These are phyloP conservation scores for Massariosphaeria phaeospora DNA, from an alignment of 495 filamentous ascomycete species.

Conservation along the genomic window DNA sequence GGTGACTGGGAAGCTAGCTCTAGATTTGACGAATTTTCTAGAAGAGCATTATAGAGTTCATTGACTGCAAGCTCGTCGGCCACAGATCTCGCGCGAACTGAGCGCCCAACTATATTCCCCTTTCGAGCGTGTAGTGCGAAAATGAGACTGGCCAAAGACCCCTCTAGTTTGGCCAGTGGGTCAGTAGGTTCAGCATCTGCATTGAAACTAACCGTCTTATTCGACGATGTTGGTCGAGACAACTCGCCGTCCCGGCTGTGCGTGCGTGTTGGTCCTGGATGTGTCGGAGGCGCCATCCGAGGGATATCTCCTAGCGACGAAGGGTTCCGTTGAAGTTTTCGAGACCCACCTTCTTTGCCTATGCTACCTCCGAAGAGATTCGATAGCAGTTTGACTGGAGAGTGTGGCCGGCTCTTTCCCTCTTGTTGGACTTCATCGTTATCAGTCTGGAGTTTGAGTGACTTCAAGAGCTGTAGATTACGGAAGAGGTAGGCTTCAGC, in stretches of 20 bases:
- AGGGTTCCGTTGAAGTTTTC: conserved; percentile 32
- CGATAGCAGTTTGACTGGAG: conserved; percentile 86
- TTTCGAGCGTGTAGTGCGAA: conserved; percentile 76
- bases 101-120: conserved; percentile 75
- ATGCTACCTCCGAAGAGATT: conserved; percentile 60
- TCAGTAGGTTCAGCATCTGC: conserved; percentile 42
- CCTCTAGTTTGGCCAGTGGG: conserved; percentile 66
- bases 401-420: conserved; percentile 62
- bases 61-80: conserved; percentile 78
- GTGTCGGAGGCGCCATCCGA: conserved; percentile 33
- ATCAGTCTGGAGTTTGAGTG: conserved; percentile 53
- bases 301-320: conserved; percentile 37
- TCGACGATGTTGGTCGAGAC: conserved; percentile 31
- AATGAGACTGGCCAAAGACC: conserved; percentile 80
- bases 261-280: conserved; percentile 22
- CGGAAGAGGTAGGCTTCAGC: conserved; percentile 59
- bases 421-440: conserved; percentile 54
- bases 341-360: conserved; percentile 32
- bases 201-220: conserved; percentile 28
- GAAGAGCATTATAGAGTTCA: conserved; percentile 81
- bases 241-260: conserved; percentile 34
- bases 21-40: conserved; percentile 72
- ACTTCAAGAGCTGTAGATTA: conserved; percentile 68
- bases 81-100: conserved; percentile 61
- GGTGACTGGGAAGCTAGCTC: conserved; percentile 69